Conservation (phyloP, 2,329 filamentous ascomycete genomes). For the Venturia effusa region DNA sequence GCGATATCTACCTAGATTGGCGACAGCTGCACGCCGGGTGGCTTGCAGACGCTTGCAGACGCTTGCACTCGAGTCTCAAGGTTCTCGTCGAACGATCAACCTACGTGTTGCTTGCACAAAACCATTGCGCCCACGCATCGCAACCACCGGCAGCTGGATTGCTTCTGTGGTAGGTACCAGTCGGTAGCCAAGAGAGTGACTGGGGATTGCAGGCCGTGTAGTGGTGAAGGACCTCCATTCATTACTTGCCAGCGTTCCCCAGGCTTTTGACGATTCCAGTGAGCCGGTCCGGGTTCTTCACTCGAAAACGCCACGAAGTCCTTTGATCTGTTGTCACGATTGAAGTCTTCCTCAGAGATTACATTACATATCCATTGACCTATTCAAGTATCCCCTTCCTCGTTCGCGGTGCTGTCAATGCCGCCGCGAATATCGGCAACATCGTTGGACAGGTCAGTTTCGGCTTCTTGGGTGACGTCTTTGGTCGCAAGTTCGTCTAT, state of each 20-base stretch:
- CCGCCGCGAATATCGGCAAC: constrained; percentile 13
- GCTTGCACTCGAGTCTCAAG: too few species aligned
- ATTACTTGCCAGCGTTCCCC: background rate
- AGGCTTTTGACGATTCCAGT: background rate
- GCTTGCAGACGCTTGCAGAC: too few species aligned
- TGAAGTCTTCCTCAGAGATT: too few species aligned
- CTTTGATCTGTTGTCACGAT: too few species aligned
- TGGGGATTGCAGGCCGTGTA: too few species aligned
- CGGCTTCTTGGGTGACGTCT: constrained; percentile 14
- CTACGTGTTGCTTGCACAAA: background rate
- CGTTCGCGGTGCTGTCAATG: constrained; percentile 13
- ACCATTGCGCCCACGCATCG: background rate
- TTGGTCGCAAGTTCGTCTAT: constrained; percentile 14
- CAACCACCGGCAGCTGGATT: too few species aligned
- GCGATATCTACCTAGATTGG: too few species aligned
- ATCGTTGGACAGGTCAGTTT: constrained; percentile 13
- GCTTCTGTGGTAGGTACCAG: too few species aligned
- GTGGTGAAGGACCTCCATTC: too few species aligned
- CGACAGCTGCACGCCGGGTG: too few species aligned
- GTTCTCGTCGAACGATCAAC: background rate
- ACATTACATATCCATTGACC: constrained; percentile 11
- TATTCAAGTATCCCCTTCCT: constrained; percentile 13
- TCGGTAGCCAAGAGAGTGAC: too few species aligned
- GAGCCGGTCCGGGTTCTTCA: constrained; percentile 12
- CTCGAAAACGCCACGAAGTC: too few species aligned